Conservation (phyloP, 176 grass and related monocot species). For the Tuctoria greenei region DNA sequence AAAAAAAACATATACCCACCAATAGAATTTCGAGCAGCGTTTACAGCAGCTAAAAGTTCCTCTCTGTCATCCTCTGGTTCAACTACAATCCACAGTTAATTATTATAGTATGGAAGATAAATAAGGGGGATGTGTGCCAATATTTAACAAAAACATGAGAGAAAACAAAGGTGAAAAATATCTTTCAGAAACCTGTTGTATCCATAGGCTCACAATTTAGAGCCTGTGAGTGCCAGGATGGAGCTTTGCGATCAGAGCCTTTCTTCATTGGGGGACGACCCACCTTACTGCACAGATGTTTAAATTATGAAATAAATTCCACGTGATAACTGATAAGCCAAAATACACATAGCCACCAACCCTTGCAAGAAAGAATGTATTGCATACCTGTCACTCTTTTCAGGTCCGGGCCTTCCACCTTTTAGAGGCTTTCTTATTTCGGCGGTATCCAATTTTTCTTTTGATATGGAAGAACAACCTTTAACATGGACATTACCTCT, state of each 20-base stretch:
- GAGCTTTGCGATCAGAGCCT: constrained; percentile 63
- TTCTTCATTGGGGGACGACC: constrained; percentile 63
- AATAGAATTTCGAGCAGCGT: constrained; percentile 64
- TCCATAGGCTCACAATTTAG: constrained; percentile 45
- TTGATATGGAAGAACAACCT: constrained; percentile 50
- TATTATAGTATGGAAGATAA: constrained; percentile 21
- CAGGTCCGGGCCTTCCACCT: constrained; percentile 50
- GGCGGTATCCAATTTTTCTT: constrained; percentile 53
- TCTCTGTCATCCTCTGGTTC: constrained; percentile 73
- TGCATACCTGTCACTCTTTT: constrained; percentile 70
- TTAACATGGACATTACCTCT: constrained; percentile 57
- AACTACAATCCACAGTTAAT: constrained; percentile 49
- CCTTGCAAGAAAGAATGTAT: constrained; percentile 10
- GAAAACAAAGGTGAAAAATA: constrained; percentile 20
- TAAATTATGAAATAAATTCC: constrained; percentile 30
- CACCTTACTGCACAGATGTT: constrained; percentile 57
- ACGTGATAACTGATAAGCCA: constrained; percentile 9
- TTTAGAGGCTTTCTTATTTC: constrained; percentile 60
- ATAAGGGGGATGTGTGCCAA: background rate
- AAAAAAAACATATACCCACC: constrained; percentile 44
- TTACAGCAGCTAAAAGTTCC: constrained; percentile 78
- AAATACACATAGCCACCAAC: constrained; percentile 9
- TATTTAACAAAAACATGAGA: background rate
- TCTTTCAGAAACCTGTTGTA: constrained; percentile 45
- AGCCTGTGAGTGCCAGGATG: constrained; percentile 45